These are phyloP conservation scores for Apiospora malaysiana DNA, from an alignment of 2,329 filamentous ascomycete genomes.

Conservation along the genomic window DNA sequence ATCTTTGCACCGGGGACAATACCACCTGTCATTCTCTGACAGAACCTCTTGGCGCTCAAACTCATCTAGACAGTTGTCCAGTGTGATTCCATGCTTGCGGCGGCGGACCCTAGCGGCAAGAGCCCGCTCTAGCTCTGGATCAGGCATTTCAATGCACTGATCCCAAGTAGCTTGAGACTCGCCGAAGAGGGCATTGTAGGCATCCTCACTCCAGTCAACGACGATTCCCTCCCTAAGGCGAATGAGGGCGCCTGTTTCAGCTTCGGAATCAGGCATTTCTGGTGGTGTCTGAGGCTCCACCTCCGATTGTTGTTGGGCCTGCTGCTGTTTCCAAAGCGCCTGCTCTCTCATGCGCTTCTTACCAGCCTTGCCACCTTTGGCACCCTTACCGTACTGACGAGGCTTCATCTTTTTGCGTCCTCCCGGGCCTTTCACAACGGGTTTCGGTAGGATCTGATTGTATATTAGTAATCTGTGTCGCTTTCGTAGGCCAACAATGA, in stretches of 20 bases:
- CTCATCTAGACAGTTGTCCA: constrained; percentile 92
- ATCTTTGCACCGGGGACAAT: constrained; percentile 94
- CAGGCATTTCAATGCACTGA: constrained; percentile 58
- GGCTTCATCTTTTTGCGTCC: constrained; percentile 54
- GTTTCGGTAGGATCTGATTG: constrained; percentile 30
- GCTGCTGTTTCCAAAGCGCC: constrained; percentile 35
- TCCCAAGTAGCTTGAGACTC: constrained; percentile 62
- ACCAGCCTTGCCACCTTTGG: constrained; percentile 40
- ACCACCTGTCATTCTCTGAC: constrained; percentile 97
- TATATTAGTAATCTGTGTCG: not conserved
- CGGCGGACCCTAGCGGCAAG: constrained; percentile 68
- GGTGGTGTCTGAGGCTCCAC: constrained; percentile 32
- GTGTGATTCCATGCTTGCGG: constrained; percentile 75
- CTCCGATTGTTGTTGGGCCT: constrained; percentile 38
- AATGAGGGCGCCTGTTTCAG: constrained; percentile 68
- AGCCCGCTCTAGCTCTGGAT: constrained; percentile 69
- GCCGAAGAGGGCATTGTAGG: constrained; percentile 74
- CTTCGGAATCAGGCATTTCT: constrained; percentile 42
- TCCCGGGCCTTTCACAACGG: constrained; percentile 33
- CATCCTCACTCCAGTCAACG: constrained; percentile 80
- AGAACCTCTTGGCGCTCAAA: constrained; percentile 93
- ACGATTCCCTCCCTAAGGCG: constrained; percentile 84
- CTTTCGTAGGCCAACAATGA: not conserved
- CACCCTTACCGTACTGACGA: constrained; percentile 50
- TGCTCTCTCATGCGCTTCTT: constrained; percentile 42